Conservation (phyloP, 225 moss, liverwort and hornwort genomes). For the Bryum argenteum region DNA sequence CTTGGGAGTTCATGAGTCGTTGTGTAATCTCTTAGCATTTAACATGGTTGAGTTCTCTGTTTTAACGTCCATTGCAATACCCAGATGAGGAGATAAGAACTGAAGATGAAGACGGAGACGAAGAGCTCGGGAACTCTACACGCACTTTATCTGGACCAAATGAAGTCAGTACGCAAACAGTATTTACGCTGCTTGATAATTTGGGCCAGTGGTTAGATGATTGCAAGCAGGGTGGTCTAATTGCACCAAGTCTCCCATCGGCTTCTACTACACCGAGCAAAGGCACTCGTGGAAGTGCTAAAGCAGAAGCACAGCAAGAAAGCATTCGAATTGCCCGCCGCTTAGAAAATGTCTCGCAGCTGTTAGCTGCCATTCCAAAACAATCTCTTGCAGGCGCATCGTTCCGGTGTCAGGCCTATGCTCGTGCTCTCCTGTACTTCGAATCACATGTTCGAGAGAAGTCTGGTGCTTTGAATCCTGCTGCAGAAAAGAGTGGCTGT, state of each 20-base stretch:
- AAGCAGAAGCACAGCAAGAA: conserved; percentile 60
- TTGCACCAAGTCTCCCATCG: conserved; percentile 46
- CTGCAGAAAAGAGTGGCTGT: conserved; percentile 81
- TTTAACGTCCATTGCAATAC: conserved; percentile 5
- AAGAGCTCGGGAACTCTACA: conserved; percentile 51
- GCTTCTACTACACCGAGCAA: conserved; percentile 62
- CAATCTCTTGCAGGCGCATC: conserved; percentile 95
- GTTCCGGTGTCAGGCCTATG: conserved; percentile 94
- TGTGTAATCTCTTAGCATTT: conserved; percentile 12
- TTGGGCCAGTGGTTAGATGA: conserved; percentile 98
- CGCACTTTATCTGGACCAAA: conserved; percentile 81
- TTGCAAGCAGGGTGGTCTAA: conserved; percentile 70
- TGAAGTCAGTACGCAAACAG: conserved; percentile 96
- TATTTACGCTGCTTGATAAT: conserved; percentile 89
- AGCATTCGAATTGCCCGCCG: conserved; percentile 63
- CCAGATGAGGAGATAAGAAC: conserved; percentile 36
- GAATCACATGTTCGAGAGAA: conserved; percentile 93
- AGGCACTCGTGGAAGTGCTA: conserved; percentile 65
- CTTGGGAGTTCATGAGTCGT: conserved; percentile 12
- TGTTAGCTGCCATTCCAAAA: conserved; percentile 95
- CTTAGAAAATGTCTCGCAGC: conserved; percentile 74
- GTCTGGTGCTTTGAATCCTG: conserved; percentile 92
- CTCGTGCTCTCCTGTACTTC: conserved; percentile 92
- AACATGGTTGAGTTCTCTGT: conserved; percentile 16
- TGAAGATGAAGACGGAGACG: conserved; percentile 33